Evolutionary conservation across 2,329 filamentous ascomycete species (phyloP), one percentile per base, ranked within the genome.

Genomic region (Cladorrhinum sp.): DNA sequence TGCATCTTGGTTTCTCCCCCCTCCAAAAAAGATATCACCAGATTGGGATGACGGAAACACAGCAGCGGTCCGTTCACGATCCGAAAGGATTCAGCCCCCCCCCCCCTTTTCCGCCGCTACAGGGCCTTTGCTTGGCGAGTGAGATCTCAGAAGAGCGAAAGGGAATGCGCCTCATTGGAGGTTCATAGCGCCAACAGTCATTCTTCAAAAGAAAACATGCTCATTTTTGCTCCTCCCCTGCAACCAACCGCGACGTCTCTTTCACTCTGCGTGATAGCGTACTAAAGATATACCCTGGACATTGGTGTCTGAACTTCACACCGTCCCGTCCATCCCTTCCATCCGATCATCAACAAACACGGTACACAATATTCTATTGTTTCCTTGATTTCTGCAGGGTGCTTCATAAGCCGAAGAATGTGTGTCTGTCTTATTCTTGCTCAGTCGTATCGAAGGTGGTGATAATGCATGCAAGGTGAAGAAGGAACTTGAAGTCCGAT

Each of bases 191-290:
- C 41, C 41, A 45, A 45, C 41, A 18, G n/a, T 5, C 4, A 41
- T 32, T n/a, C n/a, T n/a, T n/a, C 27, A 12, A 32, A 32, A 32
- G 6, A 23, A 58, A 58, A 58, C 50, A 49, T 58, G 56, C 56
- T 58, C 56, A 58, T 58, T 58, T 16, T n/a, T 58, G 48, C 56
- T 58, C 56, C 56, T 58, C 56, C 32, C 49, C 36, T 57, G 22
- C 52, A 41, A 45, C 41, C 41, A 20, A 45, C 41, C n/a, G 41
- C 41, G 29, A 13, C 29, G 3, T 22, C 16, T 10, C 18, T 10
- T 22, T 45, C 12, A 23, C 48, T 50, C 3, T 8, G 8, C 9
- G 10, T 25, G n/a, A n/a, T n/a, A n/a, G n/a, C n/a, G n/a, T n/a
- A n/a, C n/a, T n/a, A n/a, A n/a, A n/a, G n/a, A n/a, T n/a, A n/a